phyloP scores from a whole-genome alignment of 352 stramenopile genomes.

The Globisporangium cylindrosporum region DNA sequence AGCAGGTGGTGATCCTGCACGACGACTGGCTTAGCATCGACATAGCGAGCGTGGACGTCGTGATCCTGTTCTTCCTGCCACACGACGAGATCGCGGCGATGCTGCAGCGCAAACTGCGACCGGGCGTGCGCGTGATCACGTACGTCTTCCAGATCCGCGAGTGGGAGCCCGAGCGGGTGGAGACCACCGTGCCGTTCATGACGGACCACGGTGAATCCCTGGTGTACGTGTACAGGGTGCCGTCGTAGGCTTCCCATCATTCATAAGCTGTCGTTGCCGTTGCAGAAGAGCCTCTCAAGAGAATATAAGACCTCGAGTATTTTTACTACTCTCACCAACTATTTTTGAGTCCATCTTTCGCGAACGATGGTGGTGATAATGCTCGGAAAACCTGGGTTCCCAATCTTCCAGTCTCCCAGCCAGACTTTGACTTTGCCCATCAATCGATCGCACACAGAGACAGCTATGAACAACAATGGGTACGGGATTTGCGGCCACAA shows the following conservation, averaged over 20 bases:
- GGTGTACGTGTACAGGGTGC: constrained; percentile 49
- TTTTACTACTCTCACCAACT: background rate
- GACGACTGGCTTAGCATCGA: constrained; percentile 55
- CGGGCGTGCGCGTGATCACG: constrained; percentile 51
- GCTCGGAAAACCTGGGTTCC: background rate
- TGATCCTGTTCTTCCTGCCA: constrained; percentile 66
- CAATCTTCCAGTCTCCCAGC: background rate
- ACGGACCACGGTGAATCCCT: constrained; percentile 42
- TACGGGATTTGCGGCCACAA: constrained; percentile 83
- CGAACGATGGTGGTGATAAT: background rate
- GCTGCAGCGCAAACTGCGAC: constrained; percentile 32
- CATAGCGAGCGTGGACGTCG: constrained; percentile 42
- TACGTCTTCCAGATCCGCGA: constrained; percentile 69
- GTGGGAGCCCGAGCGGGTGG: constrained; percentile 40
- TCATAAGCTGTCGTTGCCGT: background rate
- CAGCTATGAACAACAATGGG: constrained; percentile 40
- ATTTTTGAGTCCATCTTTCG: background rate
- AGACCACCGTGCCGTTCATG: constrained; percentile 58
- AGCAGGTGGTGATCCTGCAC: constrained; percentile 36
- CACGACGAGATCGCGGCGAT: constrained; percentile 38
- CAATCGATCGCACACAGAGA: background rate
- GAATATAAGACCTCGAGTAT: background rate
- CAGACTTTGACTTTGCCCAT: background rate
- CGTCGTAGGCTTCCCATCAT: background rate
- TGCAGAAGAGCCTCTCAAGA: background rate